A percentile compares a stretch with the other conserved stretches of the same genome.
Evolutionary conservation across 2,329 filamentous ascomycete species (phyloP).

Genomic region (Aspergillus novofumigatus): DNA sequence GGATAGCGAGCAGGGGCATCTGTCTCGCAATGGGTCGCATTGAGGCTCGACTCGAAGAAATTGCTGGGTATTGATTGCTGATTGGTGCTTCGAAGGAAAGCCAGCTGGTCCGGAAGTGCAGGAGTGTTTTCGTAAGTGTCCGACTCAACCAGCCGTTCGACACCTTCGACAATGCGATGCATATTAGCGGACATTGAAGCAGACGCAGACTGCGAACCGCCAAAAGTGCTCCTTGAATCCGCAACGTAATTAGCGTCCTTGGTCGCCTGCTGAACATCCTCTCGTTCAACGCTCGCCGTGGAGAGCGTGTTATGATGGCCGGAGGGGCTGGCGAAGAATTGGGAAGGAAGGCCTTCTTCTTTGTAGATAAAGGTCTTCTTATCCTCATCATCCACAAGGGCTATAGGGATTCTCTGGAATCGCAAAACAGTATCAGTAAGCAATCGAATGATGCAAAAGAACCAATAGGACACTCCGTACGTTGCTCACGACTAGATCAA

Average conservation of each 20-base stretch:
- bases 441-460: not conserved
- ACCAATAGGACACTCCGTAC: conserved; percentile 23
- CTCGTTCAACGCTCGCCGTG: conserved; percentile 38
- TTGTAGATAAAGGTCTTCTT: conserved; percentile 49
- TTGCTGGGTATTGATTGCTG: conserved; percentile 22
- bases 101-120: conserved; percentile 21
- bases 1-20: conserved; percentile 20
- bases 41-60: conserved; percentile 19
- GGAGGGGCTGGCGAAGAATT: conserved; percentile 45
- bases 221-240: conserved; percentile 31
- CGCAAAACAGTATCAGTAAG: conserved; percentile 15
- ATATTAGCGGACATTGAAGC: conserved; percentile 40
- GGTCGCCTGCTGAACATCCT: conserved; percentile 30
- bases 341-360: conserved; percentile 50
- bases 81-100: conserved; percentile 20
- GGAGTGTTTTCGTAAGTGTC: conserved; percentile 36
- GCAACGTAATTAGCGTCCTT: conserved; percentile 21
- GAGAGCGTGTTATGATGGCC: conserved; percentile 39
- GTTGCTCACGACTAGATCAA: conserved; percentile 52
- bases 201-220: conserved; percentile 47
- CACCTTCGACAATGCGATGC: conserved; percentile 37
- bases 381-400: conserved; percentile 43
- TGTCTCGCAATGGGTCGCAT: conserved; percentile 20
- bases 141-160: conserved; percentile 38
- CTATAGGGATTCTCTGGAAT: conserved; percentile 45